Conservation (phyloP, 192 early-diverging fungal genomes). For the Backusella circina region DNA sequence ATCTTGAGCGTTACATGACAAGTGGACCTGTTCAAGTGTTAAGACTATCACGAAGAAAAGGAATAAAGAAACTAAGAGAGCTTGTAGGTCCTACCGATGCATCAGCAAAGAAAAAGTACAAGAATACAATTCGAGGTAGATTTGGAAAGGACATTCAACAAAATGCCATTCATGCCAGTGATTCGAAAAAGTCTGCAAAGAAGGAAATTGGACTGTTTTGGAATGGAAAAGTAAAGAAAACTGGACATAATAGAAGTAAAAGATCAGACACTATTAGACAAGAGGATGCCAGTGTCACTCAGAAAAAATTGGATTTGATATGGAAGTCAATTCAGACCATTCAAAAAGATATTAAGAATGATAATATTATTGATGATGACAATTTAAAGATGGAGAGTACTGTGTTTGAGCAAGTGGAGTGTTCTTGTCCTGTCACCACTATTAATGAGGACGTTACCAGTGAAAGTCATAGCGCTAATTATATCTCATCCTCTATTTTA, state of each 20-base stretch:
- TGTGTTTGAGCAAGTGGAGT: background rate
- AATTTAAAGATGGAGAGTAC: background rate
- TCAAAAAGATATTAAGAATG: background rate
- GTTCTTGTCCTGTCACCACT: background rate
- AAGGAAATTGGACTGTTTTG: background rate
- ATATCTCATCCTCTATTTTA: background rate
- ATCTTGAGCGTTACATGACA: conserved; percentile 39
- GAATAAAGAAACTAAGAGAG: conserved; percentile 45
- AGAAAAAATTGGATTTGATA: background rate
- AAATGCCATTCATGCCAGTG: conserved; percentile 58
- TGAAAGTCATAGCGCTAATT: background rate
- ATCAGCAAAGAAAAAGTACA: conserved; percentile 29
- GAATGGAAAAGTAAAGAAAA: background rate
- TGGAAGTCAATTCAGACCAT: background rate
- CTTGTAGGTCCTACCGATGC: conserved; percentile 51
- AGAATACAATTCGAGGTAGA: conserved; percentile 45
- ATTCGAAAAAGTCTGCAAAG: conserved; percentile 29
- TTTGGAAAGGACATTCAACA: conserved; percentile 38
- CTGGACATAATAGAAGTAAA: background rate
- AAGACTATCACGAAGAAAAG: conserved; percentile 45
- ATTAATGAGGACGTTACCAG: background rate
- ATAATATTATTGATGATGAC: background rate
- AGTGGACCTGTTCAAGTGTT: conserved; percentile 50
- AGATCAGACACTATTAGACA: background rate
- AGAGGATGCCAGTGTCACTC: background rate